Percentiles rank a stretch among this genome's conserved stretches.
These are phyloP conservation scores for Fistulifera pelliculosa DNA, from an alignment of 108 stramenopile species.

Conservation along the genomic window DNA sequence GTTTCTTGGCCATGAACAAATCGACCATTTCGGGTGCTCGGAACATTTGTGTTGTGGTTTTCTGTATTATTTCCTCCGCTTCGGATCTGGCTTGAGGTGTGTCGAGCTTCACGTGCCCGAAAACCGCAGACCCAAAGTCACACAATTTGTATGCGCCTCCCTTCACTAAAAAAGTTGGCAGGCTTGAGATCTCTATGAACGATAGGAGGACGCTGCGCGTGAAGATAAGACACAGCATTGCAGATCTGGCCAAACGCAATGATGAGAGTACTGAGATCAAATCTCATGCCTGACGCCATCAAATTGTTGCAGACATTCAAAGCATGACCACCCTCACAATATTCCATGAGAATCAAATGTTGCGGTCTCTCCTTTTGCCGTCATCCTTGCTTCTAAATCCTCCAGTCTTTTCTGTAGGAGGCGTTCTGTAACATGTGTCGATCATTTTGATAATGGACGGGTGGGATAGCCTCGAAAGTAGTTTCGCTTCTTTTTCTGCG, in stretches of 20 bases:
- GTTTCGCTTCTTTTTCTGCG: slow-evolving; percentile 82
- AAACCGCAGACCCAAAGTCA: slow-evolving; percentile 87
- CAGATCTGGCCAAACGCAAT: slow-evolving; percentile 83
- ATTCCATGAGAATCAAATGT: slow-evolving; percentile 90
- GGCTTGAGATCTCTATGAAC: slow-evolving; percentile 97
- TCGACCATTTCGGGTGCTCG: slow-evolving; percentile 96
- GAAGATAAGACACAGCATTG: slow-evolving; percentile 79
- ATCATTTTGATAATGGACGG: slow-evolving; percentile 64
- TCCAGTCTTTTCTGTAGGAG: slow-evolving; percentile 6
- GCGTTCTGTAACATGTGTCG: slow-evolving; percentile 44
- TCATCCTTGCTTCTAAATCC: slow-evolving; percentile 6
- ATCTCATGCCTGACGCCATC: slow-evolving; percentile 28
- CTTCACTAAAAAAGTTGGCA: slow-evolving; percentile 93
- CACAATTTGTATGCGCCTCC: slow-evolving; percentile 84
- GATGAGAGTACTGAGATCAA: slow-evolving; percentile 65
- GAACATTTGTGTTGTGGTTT: slow-evolving; percentile 95
- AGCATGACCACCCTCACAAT: slow-evolving; percentile 86
- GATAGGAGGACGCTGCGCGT: slow-evolving; percentile 82
- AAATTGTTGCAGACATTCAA: slow-evolving; percentile 70
- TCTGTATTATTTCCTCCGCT: slow-evolving; percentile 85
- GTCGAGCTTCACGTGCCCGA: slow-evolving; percentile 78
- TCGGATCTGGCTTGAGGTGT: slow-evolving; percentile 50
- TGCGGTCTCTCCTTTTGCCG: slow-evolving; percentile 40
- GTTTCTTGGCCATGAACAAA: slow-evolving; percentile 77
- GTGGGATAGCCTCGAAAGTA: slow-evolving; percentile 52